phyloP scores from a whole-genome alignment of 768 basidiomycete genomes.

The Trametes cinnabarina region DNA sequence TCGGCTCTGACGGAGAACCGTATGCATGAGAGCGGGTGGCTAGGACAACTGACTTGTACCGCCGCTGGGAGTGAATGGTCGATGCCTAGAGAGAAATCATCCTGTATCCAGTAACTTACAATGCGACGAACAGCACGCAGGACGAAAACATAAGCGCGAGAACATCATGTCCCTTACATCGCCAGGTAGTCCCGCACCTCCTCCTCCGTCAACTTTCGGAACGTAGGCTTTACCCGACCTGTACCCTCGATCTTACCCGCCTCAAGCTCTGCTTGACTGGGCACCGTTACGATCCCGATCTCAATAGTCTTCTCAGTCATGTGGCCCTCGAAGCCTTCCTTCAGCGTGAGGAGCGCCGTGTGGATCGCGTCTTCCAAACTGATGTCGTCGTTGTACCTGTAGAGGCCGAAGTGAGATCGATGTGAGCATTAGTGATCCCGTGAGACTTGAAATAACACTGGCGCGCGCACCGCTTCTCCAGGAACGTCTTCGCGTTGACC shows the following conservation, averaged over 20 bases:
- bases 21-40: no score
- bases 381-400: slow-evolving; percentile 97
- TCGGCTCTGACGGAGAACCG: no score
- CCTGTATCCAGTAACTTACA: slow-evolving; percentile 16
- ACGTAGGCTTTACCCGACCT: slow-evolving; percentile 73
- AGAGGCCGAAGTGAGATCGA: slow-evolving; percentile 4
- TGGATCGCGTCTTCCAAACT: slow-evolving; percentile 98
- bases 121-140: slow-evolving; percentile 4
- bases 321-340: slow-evolving; percentile 99
- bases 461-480: slow-evolving; percentile 87
- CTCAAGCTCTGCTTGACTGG: slow-evolving; percentile 66
- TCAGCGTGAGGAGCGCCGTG: slow-evolving; percentile 94
- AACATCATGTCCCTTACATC: slow-evolving; percentile 44
- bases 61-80: background rate
- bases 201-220: slow-evolving; percentile 93
- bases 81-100: slow-evolving; percentile 5
- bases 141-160: slow-evolving; percentile 14
- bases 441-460: slow-evolving; percentile 19
- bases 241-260: slow-evolving; percentile 61
- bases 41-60: no score
- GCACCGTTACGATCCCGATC: slow-evolving; percentile 93
- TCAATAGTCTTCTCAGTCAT: slow-evolving; percentile 99
- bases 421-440: slow-evolving; percentile 21
- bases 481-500: slow-evolving; percentile 98
- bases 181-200: slow-evolving; percentile 96